These are phyloP conservation scores for Erysimum cheiranthoides DNA, from an alignment of 345 rosid genomes.

Conservation along the genomic window DNA sequence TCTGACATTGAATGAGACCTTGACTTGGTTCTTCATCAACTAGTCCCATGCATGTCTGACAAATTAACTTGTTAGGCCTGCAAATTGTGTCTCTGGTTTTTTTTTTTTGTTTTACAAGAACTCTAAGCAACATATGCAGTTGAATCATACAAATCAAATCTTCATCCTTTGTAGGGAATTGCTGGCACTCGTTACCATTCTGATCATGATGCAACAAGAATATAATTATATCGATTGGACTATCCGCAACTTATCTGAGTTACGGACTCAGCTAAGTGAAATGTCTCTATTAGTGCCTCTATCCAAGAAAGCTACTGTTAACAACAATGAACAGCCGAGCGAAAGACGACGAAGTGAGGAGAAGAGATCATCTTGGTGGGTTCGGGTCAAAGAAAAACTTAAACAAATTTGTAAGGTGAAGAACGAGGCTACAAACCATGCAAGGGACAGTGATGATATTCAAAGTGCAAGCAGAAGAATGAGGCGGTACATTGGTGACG, in stretches of 20 bases:
- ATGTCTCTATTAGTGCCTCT: too few species aligned
- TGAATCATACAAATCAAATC: constrained; percentile 17
- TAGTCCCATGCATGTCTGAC: not conserved
- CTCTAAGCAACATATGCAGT: not conserved
- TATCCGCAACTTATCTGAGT: not conserved
- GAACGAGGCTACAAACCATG: constrained; percentile 7
- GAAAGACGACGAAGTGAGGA: too few species aligned
- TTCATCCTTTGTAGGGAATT: not conserved
- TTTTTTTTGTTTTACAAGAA: not conserved
- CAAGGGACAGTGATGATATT: constrained; percentile 18
- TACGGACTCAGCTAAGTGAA: not conserved
- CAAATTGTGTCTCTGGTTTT: constrained; percentile 4
- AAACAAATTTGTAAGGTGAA: not conserved
- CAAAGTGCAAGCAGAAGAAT: constrained; percentile 19
- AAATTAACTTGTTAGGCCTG: not conserved
- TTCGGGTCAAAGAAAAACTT: not conserved
- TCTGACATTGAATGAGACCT: constrained; percentile 1
- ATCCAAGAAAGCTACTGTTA: not conserved
- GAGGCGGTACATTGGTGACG: not conserved
- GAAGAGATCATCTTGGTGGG: constrained; percentile 6
- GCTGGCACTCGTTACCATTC: not conserved
- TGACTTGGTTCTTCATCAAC: constrained; percentile 5
- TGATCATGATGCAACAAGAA: constrained; percentile 15
- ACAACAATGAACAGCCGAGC: not conserved
- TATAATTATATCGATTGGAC: constrained; percentile 15